These are phyloP conservation scores for Mortierella sp. DNA, from an alignment of 371 early-diverging fungal species.

Conservation along the genomic window DNA sequence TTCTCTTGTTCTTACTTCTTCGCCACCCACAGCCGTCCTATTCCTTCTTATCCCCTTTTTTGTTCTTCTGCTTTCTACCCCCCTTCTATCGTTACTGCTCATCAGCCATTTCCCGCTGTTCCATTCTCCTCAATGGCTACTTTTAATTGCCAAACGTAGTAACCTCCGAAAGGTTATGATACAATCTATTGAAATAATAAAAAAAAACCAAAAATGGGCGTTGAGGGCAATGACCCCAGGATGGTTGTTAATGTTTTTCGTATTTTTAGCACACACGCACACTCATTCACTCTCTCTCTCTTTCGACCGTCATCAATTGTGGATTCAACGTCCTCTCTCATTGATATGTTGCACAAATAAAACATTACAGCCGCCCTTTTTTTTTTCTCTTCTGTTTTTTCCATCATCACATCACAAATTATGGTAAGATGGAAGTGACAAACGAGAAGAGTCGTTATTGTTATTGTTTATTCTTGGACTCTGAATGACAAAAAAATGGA, in stretches of 20 bases:
- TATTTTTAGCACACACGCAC: neutral
- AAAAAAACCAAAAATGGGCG: neutral
- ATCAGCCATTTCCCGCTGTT: neutral
- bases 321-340: neutral
- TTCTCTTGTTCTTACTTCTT: neutral
- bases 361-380: neutral
- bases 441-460: neutral
- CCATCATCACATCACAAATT: neutral
- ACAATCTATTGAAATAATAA: too few relatives aligned
- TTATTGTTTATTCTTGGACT: neutral
- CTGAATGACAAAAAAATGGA: neutral
- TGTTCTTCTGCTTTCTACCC: too few relatives aligned
- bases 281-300: neutral
- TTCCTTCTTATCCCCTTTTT: neutral
- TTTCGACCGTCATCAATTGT: neutral
- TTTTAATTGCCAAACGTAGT: neutral
- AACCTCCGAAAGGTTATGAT: too few relatives aligned
- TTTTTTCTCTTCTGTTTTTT: neutral
- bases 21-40: neutral
- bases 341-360: slow-evolving; percentile 4
- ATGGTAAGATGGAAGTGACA: neutral
- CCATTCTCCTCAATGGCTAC: neutral
- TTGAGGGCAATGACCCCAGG: neutral
- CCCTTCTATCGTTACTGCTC: neutral
- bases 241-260: neutral